Evolutionary conservation across 2,329 filamentous ascomycete species (phyloP), one percentile per base, ranked within the genome.

Genomic region (Epichloe gansuensis): DNA sequence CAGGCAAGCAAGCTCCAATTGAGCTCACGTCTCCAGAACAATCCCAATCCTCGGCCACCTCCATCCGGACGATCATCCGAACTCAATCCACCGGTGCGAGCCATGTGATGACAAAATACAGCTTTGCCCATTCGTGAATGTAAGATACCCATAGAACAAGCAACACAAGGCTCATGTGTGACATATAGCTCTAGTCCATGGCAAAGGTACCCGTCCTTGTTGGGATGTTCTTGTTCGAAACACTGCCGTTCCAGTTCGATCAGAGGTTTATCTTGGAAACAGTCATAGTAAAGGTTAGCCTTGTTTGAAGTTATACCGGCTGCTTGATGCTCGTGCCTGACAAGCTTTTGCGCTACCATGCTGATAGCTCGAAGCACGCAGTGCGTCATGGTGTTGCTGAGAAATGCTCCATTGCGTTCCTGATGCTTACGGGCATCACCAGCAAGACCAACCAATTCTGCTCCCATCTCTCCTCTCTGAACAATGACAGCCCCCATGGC

Each of bases 131-230:
- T 95, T 49, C 93, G 82, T 8, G 91, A 96, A 65, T 97, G 91
- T 23, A 97, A 76, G 60, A 97, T 86, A 1, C 88, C 93, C 93
- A 97, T 97, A 38, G 87, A 89, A 70, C 93, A 98, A 80, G 95
- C 94, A 55, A 95, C 80, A 65, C 93, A 98, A 5, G 93, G 93
- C 70, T 98, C 93, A 64, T 97, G 91, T 2, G 91, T 95, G 55
- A 94, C 76, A 70, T 96, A 97, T 53, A 98, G 80, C 68, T 97
- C 91, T 34, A 98, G 78, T 52, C 89, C 88, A 59, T 95, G 89
- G 70, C 91, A 97, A 21, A 98, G 81, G 66, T 98, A 98, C 51
- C 91, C 91, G 59, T 89, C 87, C 35, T 80, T 78, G 58, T 75
- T 79, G 42, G 78, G 80, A 62, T 84, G 85, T 60, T 83, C 82